phyloP scores from a whole-genome alignment of 148 eudicot species.

The Rhododendron ferrugineum region DNA sequence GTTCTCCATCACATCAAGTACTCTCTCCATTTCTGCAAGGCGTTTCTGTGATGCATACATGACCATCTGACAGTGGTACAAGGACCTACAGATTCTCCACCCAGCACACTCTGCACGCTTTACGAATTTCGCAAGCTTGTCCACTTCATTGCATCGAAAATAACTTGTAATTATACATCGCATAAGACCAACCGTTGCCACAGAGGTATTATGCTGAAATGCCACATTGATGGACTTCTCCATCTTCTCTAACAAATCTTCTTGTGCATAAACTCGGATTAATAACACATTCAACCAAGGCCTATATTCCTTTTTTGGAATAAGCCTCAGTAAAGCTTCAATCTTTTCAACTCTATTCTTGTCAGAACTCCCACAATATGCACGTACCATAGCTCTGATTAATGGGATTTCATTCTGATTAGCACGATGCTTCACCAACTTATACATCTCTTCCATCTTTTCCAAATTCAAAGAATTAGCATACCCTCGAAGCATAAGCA shows the following conservation, averaged over 20 bases:
- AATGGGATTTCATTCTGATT: constrained; percentile 9
- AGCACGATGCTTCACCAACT: constrained; percentile 33
- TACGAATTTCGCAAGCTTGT: constrained; percentile 60
- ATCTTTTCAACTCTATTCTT: constrained; percentile 41
- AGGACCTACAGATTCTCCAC: constrained; percentile 67
- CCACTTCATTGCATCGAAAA: constrained; percentile 49
- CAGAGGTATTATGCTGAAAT: constrained; percentile 41
- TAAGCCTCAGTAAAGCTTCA: constrained; percentile 38
- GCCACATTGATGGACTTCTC: constrained; percentile 55
- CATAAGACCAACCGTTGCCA: constrained; percentile 40
- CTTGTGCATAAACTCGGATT: constrained; percentile 66
- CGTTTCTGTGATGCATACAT: constrained; percentile 62
- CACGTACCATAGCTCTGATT: constrained; percentile 60
- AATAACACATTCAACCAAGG: constrained; percentile 72
- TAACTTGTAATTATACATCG: constrained; percentile 53
- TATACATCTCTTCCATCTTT: constrained; percentile 75
- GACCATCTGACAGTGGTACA: constrained; percentile 78
- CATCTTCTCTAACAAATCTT: constrained; percentile 58
- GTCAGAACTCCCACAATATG: constrained; percentile 57
- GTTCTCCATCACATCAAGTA: constrained; percentile 62
- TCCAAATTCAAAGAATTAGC: constrained; percentile 56
- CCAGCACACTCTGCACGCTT: constrained; percentile 59
- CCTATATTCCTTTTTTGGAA: constrained; percentile 46
- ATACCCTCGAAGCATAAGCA: constrained; percentile 78
- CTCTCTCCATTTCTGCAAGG: constrained; percentile 69